Percentiles rank a stretch among this genome's conserved stretches.
phyloP scores from a whole-genome alignment of 2,329 filamentous ascomycete genomes.

The Penicillium olsonii region DNA sequence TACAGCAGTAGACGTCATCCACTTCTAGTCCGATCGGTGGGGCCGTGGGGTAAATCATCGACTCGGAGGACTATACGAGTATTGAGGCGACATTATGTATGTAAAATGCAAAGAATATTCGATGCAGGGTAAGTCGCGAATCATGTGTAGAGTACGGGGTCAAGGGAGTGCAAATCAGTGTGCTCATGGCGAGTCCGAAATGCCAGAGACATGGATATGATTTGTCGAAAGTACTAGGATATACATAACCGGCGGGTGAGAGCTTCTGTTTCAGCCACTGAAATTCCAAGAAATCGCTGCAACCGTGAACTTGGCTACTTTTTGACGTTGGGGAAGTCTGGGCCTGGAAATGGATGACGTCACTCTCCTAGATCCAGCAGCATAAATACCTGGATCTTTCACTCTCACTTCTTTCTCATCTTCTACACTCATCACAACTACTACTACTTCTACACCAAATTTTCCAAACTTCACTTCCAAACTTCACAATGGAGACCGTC shows the following conservation, averaged over 20 bases:
- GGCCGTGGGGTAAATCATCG: background rate
- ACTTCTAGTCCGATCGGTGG: background rate
- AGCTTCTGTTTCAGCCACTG: too few species aligned
- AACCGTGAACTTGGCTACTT: background rate
- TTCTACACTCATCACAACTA: background rate
- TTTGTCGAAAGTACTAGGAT: too few species aligned
- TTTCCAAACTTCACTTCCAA: background rate
- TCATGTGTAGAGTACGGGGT: background rate
- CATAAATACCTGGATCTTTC: background rate
- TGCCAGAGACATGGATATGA: background rate
- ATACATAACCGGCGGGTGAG: too few species aligned
- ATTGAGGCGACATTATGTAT: background rate
- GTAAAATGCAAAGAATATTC: background rate
- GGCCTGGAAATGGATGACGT: background rate
- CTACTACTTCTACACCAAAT: background rate
- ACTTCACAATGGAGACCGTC: slow-evolving; percentile 20
- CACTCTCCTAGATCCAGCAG: too few species aligned
- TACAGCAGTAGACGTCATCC: background rate
- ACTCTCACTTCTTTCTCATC: background rate
- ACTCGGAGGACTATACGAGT: background rate
- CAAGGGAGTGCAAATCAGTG: too few species aligned
- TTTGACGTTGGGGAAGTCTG: background rate
- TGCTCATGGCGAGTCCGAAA: too few species aligned
- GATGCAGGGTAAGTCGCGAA: background rate
- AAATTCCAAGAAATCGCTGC: too few species aligned